Percentiles rank a stretch among this genome's conserved stretches.
These are phyloP conservation scores for Hansfordia pulvinata DNA, from an alignment of 2,329 filamentous ascomycete species.

Conservation along the genomic window DNA sequence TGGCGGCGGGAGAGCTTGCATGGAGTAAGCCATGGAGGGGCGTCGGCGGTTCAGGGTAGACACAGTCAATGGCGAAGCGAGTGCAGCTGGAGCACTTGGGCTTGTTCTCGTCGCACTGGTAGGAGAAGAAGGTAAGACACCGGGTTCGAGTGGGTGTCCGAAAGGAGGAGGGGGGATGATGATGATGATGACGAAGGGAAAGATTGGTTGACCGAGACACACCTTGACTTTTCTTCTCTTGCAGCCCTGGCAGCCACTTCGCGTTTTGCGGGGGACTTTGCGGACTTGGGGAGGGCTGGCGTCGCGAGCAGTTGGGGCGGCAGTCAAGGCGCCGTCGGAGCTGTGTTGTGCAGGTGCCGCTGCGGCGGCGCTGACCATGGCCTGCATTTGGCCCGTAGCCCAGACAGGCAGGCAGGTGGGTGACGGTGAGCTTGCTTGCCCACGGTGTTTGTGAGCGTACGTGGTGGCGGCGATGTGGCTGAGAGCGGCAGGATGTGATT, in stretches of 20 bases:
- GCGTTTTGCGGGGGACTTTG: neutral
- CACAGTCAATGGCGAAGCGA: conserved; percentile 16
- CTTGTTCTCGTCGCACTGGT: conserved; percentile 19
- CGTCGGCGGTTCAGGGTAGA: no score
- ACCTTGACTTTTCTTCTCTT: conserved; percentile 1
- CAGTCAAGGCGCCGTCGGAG: neutral
- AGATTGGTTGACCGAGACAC: neutral
- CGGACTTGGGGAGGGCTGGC: neutral
- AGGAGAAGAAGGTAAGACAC: neutral
- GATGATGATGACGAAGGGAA: neutral
- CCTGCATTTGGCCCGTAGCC: no score
- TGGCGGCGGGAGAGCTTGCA: neutral
- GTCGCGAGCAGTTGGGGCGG: neutral
- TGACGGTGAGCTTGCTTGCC: no score
- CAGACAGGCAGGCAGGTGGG: no score
- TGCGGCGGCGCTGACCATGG: no score
- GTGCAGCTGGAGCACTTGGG: conserved; percentile 17
- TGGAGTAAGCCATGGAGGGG: no score
- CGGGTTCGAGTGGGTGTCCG: no score
- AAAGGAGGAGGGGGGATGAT: no score
- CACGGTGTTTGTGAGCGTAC: no score
- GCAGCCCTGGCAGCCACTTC: conserved; percentile 1
- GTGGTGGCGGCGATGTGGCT: no score
- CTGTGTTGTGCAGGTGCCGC: neutral
- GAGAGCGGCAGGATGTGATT: no score